A percentile compares a stretch with the other conserved stretches of the same genome.
Evolutionary conservation across 2,329 filamentous ascomycete species (phyloP).

Genomic region (Exutisphaerella laricina): DNA sequence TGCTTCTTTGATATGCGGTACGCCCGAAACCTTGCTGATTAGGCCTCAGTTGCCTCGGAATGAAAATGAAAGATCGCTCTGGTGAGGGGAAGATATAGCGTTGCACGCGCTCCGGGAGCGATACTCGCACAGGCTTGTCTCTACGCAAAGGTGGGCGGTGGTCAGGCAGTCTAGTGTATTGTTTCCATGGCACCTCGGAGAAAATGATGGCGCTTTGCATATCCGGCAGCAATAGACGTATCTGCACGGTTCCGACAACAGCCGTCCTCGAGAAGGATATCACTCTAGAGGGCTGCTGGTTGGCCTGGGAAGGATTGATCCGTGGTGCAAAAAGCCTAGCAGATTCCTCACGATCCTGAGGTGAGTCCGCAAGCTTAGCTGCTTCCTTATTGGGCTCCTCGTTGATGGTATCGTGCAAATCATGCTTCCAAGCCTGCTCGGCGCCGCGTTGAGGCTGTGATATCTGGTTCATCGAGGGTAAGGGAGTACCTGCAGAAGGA

Average conservation of each 20-base stretch:
- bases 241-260: constrained; percentile 75
- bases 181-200: constrained; percentile 72
- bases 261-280: constrained; percentile 69
- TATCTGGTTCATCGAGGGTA: constrained; percentile 44
- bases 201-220: constrained; percentile 68
- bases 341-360: constrained; percentile 23
- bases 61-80: constrained; percentile 96
- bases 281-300: constrained; percentile 20
- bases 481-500: constrained; percentile 52
- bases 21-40: constrained; percentile 74
- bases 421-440: constrained; percentile 81
- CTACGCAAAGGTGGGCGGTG: constrained; percentile 88
- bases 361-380: constrained; percentile 14
- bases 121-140: constrained; percentile 94
- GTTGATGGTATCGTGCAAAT: constrained; percentile 68
- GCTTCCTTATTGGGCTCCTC: constrained; percentile 31
- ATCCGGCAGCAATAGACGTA: constrained; percentile 72
- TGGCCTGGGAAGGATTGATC: constrained; percentile 4
- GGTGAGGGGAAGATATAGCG: constrained; percentile 86
- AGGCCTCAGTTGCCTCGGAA: constrained; percentile 84
- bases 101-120: constrained; percentile 70
- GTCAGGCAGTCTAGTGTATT: constrained; percentile 90
- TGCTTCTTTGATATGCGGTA: constrained; percentile 65
- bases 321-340: constrained; percentile 24
- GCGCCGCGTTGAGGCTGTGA: constrained; percentile 53